A percentile compares a stretch with the other conserved stretches of the same genome.
Evolutionary conservation across 1,284 basidiomycete genomes (phyloP).

Genomic region (Stygiomarasmius scandens): DNA sequence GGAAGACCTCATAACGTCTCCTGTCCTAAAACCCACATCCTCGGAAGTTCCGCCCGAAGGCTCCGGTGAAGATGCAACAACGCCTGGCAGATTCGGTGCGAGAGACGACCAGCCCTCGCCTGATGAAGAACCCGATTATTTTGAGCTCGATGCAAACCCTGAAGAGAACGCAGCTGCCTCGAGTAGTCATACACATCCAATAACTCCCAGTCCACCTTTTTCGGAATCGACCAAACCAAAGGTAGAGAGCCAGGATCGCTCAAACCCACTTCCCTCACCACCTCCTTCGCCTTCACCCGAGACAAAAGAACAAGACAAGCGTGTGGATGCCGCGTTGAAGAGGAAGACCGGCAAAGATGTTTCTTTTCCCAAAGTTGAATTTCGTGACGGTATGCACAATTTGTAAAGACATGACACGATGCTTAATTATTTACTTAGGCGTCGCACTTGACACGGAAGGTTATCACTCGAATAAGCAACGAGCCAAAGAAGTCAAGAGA

Average conservation of each 20-base stretch:
- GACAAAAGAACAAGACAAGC: conserved; percentile 39
- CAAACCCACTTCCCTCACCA: conserved; percentile 32
- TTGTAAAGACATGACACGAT: conserved; percentile 6
- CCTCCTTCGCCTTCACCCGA: conserved; percentile 33
- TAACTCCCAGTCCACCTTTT: conserved; percentile 19
- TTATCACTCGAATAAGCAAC: conserved; percentile 49
- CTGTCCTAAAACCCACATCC: conserved; percentile 72
- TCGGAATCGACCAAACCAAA: background rate
- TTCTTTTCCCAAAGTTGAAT: conserved; percentile 67
- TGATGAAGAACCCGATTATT: conserved; percentile 59
- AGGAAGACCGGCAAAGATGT: conserved; percentile 41
- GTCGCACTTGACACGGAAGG: conserved; percentile 69
- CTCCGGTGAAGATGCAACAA: conserved; percentile 24
- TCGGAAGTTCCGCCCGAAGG: conserved; percentile 34
- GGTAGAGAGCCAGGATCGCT: background rate
- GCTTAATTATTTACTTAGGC: conserved; percentile 38
- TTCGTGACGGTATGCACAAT: conserved; percentile 61
- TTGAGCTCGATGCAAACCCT: conserved; percentile 59
- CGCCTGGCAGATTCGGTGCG: conserved; percentile 48
- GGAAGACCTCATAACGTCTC: conserved; percentile 91
- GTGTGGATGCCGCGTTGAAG: conserved; percentile 58
- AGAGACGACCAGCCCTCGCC: conserved; percentile 29
- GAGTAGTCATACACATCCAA: conserved; percentile 1
- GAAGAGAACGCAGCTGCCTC: conserved; percentile 14
- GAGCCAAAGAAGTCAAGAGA: background rate